Percentiles rank a stretch among this genome's conserved stretches.
These are phyloP conservation scores for Vaccinium darrowii DNA, from an alignment of 148 eudicot genomes.

Conservation along the genomic window DNA sequence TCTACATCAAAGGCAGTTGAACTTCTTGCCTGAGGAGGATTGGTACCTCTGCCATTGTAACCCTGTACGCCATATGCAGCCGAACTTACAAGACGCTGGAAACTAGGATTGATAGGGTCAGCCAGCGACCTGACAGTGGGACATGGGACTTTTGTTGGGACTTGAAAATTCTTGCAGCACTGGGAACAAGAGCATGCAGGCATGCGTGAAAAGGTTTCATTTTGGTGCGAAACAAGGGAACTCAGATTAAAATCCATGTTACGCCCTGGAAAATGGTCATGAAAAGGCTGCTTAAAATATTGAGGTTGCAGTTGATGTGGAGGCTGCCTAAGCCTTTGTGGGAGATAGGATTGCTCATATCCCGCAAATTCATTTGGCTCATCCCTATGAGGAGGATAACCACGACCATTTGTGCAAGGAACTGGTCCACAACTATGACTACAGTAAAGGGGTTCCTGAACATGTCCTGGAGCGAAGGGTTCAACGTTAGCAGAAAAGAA, in stretches of 20 bases:
- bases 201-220: conserved; percentile 38
- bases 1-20: conserved; percentile 23
- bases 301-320: conserved; percentile 27
- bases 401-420: conserved; percentile 22
- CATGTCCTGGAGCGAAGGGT: conserved; percentile 27
- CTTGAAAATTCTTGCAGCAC: conserved; percentile 42
- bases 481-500: conserved; percentile 28
- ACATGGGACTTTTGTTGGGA: conserved; percentile 28
- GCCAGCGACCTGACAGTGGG: conserved; percentile 21
- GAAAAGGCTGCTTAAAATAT: conserved; percentile 26
- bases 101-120: conserved; percentile 18
- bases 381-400: conserved; percentile 25
- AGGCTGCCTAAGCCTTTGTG: conserved; percentile 28
- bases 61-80: conserved; percentile 30
- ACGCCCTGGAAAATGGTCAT: conserved; percentile 35
- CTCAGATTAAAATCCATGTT: conserved; percentile 36
- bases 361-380: conserved; percentile 19
- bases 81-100: conserved; percentile 17
- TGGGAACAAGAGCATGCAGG: conserved; percentile 52
- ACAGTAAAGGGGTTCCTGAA: conserved; percentile 23
- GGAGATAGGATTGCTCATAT: conserved; percentile 35
- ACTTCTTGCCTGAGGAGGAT: conserved; percentile 24
- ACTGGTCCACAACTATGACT: conserved; percentile 22
- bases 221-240: conserved; percentile 21
- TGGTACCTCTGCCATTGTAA: conserved; percentile 31